Evolutionary conservation across 495 filamentous ascomycete species (phyloP), one percentile per base, ranked within the genome.

Genomic region (Bryoglossum gracile): DNA sequence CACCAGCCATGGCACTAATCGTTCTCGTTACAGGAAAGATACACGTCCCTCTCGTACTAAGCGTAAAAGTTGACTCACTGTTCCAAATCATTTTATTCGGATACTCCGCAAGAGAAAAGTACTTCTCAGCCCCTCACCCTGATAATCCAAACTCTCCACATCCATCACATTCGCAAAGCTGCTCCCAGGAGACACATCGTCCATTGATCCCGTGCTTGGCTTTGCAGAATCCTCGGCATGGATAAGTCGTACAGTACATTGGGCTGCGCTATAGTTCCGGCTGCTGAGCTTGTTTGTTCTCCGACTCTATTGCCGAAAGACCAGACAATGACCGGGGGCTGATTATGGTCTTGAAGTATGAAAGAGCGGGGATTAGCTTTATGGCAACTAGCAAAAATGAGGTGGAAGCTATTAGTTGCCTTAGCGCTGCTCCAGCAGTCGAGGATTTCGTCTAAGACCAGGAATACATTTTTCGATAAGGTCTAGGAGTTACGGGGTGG

Each of bases 391-490:
- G 54, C 25, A 36, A 69, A 76, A 39, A 75, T 65, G 10, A 67
- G 50, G 42, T 72, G 68, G 48, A 65, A 76, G 51, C 75, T 71
- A 48, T 73, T 69, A 1, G 24, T 42, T 1, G 55, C 65, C 55
- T 76, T 76, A n/a, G 36, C 19, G 13, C 22, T 44, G 19, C 51
- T 55, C 73, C 72, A 75, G 32, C 43, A 53, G 50, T 76, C 73
- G 55, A 76, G 73, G 26, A 70, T 68, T 47, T 74, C 71, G 51
- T 72, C 68, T 10, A 83, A 54, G 1, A 84, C 67, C 62, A 84
- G 62, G 28, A 84, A 59, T 0, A 80, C 81, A 56, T 77, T 64
- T 8, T 57, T 82, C 78, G 4, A 79, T 74, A 0, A 84, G 56
- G 4, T 76, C 67, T 26, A 81, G 75, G 2, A 82, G 50, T 42